These are phyloP conservation scores for Boletus reticuloceps DNA, from an alignment of 768 basidiomycete genomes.

Conservation along the genomic window DNA sequence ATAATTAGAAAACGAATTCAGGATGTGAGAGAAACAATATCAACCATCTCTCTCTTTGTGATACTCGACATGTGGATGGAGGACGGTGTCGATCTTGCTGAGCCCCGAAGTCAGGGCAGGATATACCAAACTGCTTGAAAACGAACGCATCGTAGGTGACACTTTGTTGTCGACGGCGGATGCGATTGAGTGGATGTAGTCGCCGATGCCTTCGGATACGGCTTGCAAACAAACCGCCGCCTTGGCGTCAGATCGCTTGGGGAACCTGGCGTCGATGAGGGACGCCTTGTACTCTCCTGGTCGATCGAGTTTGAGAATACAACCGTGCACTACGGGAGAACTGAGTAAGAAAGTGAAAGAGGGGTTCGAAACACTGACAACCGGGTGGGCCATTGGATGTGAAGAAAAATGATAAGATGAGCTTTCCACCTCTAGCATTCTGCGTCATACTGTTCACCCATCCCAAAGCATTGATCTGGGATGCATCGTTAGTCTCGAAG, in stretches of 20 bases:
- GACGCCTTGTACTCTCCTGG: constrained; percentile 53
- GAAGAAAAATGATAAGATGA: constrained; percentile 44
- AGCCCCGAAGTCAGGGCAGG: constrained; percentile 47
- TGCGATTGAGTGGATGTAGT: constrained; percentile 49
- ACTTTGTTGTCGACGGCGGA: constrained; percentile 45
- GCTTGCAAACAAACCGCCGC: constrained; percentile 64
- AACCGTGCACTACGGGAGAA: constrained; percentile 51
- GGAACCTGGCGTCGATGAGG: constrained; percentile 61
- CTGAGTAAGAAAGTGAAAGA: constrained; percentile 2
- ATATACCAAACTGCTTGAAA: constrained; percentile 44
- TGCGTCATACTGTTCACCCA: constrained; percentile 54
- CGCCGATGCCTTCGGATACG: constrained; percentile 58
- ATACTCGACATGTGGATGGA: constrained; percentile 41
- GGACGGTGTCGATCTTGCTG: constrained; percentile 37
- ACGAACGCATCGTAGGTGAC: constrained; percentile 42
- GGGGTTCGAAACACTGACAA: constrained; percentile 37
- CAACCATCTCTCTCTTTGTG: constrained; percentile 51
- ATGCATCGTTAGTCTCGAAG: constrained; percentile 43
- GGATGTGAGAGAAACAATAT: constrained; percentile 1
- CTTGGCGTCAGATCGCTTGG: constrained; percentile 64
- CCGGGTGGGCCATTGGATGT: constrained; percentile 40
- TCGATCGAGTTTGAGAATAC: constrained; percentile 56
- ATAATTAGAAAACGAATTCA: background rate
- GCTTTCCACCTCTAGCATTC: constrained; percentile 47
- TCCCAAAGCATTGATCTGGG: constrained; percentile 52